Base-by-base conservation (phyloP, 345 rosid genomes). In the Populus deltoides region DNA sequence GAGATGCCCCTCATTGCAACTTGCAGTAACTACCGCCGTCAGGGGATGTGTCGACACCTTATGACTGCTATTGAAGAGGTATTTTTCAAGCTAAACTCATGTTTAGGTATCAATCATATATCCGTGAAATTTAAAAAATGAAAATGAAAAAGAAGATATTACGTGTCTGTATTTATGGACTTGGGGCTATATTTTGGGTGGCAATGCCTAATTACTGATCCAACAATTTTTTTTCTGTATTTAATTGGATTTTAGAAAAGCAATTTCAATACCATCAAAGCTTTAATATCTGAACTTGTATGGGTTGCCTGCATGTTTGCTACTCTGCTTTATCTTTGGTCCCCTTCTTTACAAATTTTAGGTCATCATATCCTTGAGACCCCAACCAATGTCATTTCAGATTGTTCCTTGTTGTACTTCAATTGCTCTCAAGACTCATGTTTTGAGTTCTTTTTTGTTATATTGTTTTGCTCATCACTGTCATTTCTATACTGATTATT, bases 1-100 rank as follows among this genome's bases (percentile, higher is more conserved):
- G 99, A 95, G 91, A 93, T 95, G 99, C 99, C 98, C 80, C 90
- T 95, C 45, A 89, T 93, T 85, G 99, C 98, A 83, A 95, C 99
- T 68, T 93, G 97, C 82, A 92, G 95, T 83, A 90, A 88, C 59
- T 90, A 85, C 76, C 93, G 97, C 43, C 94, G 96, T 55, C 94
- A 86, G 83, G 99, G 99, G 75, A 92, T 95, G 98, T 92, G 99
- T 82, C 89, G 92, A 78, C 86, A 84, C 81, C 93, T 95, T 70
- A 79, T 93, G 81, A 66, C 85, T 85, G 92, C 92, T 74, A 85
- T 95, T 36, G 99, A 95, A 78, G 93, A 95, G 99, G 99, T 91
- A 85, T 63, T 43, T 4, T 36, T 41, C 22, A 35, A n/a, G n/a
- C 25, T 31, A 45, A 53, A 70, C 12, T n/a, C 43, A 17, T 39